Base-by-base conservation (phyloP, 1,139 yeast species). In the Nakaseomyces kungkrabaensis region DNA sequence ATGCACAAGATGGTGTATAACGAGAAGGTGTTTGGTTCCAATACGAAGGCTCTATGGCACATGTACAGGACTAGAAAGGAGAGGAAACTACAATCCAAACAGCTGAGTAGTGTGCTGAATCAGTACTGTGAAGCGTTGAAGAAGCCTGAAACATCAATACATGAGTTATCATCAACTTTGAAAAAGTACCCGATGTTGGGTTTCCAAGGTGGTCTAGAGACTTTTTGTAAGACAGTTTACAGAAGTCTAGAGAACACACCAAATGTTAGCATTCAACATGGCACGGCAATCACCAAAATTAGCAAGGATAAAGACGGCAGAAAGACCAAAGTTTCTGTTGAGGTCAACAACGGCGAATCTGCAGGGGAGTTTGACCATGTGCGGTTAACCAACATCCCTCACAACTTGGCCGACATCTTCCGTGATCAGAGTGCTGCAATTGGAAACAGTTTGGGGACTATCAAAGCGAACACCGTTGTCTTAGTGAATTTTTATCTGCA, bases 401-500 rank as follows among this genome's bases (percentile, higher is more conserved):
- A 70, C 32, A 55, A 52, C 0, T 61, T 77, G 43, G 56, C 72
- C 10, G 31, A 56, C 2, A 34, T 67, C 10, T 17, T 68, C 4
- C 42, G 53, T 5, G 48, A 52, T 10, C 34, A 43, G 9, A 50
- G 52, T 27, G 41, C 52, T 31, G 54, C 56, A 4, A 52, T 74
- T 24, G 49, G 56, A 3, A 50, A 61, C 0, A 57, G 59, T 10
- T 53, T 71, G 27, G 45, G 54, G 7, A 51, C 65, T 32, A 65
- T 80, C 24, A 69, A 73, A 17, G 78, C 81, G 47, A 76, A 78
- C 3, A 74, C 77, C 49, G 77, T 86, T 25, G 71, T 77, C 43
- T 69, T 86, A 55, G 82, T 79, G 31, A 86, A 86, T 58, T 69
- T 82, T 5, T 82, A 75, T 59, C 71, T 80, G 41, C 82, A 82